These are phyloP conservation scores for Chaetomium sp. DNA, from an alignment of 2,329 filamentous ascomycete species.

Conservation along the genomic window DNA sequence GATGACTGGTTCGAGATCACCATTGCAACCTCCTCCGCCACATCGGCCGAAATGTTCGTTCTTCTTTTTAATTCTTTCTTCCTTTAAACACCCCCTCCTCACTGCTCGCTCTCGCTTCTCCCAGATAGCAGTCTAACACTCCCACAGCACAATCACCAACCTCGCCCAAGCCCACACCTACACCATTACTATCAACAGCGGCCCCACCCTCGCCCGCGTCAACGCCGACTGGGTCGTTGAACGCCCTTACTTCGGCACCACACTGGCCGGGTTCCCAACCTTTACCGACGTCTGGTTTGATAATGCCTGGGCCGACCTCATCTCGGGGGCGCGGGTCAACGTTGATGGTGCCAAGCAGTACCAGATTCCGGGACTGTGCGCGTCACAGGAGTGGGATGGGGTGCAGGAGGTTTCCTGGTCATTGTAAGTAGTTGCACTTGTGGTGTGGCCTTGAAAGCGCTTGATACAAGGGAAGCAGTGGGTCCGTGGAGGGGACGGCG, in stretches of 20 bases:
- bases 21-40: slow-evolving; percentile 19
- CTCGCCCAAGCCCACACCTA: slow-evolving; percentile 12
- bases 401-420: slow-evolving; percentile 14
- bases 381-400: slow-evolving; percentile 18
- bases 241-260: slow-evolving; percentile 19
- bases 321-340: slow-evolving; percentile 6
- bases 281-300: slow-evolving; percentile 25
- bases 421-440: background rate
- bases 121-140: background rate
- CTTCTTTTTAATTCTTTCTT: background rate
- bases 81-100: background rate
- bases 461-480: too few relatives aligned
- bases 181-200: slow-evolving; percentile 12
- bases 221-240: slow-evolving; percentile 27
- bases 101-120: background rate
- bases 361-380: slow-evolving; percentile 19
- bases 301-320: slow-evolving; percentile 15
- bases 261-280: slow-evolving; percentile 17
- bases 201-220: slow-evolving; percentile 18
- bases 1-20: slow-evolving; percentile 25
- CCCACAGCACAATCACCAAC: slow-evolving; percentile 19
- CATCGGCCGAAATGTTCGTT: slow-evolving; percentile 19
- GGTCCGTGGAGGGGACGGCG: too few relatives aligned
- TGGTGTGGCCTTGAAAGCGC: too few relatives aligned
- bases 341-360: slow-evolving; percentile 21